Evolutionary conservation across 106 monocot genomes (phyloP), one percentile per base, ranked within the genome.

Genomic region (Ottelia alismoides): DNA sequence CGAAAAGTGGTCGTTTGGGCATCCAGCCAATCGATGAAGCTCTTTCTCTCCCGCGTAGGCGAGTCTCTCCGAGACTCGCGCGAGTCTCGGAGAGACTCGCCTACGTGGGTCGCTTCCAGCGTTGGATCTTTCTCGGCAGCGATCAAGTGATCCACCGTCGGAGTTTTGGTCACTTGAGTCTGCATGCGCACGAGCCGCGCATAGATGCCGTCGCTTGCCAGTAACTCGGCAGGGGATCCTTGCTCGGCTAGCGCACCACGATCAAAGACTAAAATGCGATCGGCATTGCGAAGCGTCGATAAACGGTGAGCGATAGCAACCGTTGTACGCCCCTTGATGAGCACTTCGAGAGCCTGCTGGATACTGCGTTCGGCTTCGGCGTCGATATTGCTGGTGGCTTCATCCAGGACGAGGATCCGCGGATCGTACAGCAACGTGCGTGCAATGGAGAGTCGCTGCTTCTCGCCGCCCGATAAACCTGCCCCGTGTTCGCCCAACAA

Each of bases 401-500:
- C 56, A 22, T 57, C 56, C 1, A 57, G 56, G 20, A 57, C 32
- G 31, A 57, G 56, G 20, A 57, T 57, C 11, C 56, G 30, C 19
- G 56, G 56, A 21, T 57, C 29, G 32, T 57, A 32, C 31, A 57
- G 56, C 11, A 57, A 32, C 22, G 56, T 35, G 32, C 56, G 31
- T 18, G 56, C 56, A 20, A 57, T 57, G 56, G 56, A 30, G 3
- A 57, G 12, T 29, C 56, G 14, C 19, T 57, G 56, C 31, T 57
- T 57, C 19, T 57, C 32, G 2, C 56, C 56, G n/a, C 56, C 56
- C 6, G 56, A 57, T 27, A 57, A 35, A 30, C 40, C 32, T 1
- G 56, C 40, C 14, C 56, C 56, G 19, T 57, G 56, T 29, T 57
- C 56, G 3, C 56, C 56, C 3, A 57, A 30, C 56, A 57, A 22